Conservation (phyloP, 2,329 filamentous ascomycete genomes). For the Orbilia ellipsospora region DNA sequence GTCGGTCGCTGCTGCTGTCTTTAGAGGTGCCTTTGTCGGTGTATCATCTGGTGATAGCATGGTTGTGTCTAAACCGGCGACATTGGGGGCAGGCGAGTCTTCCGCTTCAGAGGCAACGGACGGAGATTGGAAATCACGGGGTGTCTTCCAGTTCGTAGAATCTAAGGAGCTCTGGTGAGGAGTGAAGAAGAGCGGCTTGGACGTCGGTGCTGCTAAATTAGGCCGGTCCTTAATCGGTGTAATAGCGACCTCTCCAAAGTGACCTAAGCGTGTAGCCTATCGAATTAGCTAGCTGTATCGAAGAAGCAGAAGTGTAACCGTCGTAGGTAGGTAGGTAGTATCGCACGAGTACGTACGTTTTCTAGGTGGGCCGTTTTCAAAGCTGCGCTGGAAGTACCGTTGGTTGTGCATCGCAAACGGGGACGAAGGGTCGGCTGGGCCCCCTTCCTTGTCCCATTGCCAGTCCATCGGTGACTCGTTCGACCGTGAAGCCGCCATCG, state of each 20-base stretch:
- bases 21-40: constrained; percentile 16
- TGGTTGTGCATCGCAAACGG: constrained; percentile 63
- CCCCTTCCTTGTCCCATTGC: constrained; percentile 66
- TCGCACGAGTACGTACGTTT: constrained; percentile 32
- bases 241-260: constrained; percentile 42
- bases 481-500: constrained; percentile 59
- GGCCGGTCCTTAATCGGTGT: constrained; percentile 50
- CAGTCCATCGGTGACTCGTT: constrained; percentile 69
- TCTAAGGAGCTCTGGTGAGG: constrained; percentile 42
- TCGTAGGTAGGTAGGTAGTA: neutral
- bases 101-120: constrained; percentile 44
- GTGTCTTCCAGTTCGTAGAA: constrained; percentile 36
- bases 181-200: constrained; percentile 48
- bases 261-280: constrained; percentile 16
- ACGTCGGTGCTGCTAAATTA: constrained; percentile 37
- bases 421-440: constrained; percentile 65
- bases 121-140: constrained; percentile 39
- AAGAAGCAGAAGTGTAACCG: neutral
- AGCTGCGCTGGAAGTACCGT: constrained; percentile 65
- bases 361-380: constrained; percentile 35
- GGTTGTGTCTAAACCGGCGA: constrained; percentile 48
- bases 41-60: constrained; percentile 35
- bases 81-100: constrained; percentile 36
- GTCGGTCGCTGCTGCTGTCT: constrained; percentile 1
- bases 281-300: constrained; percentile 8